Base-by-base conservation (phyloP, 495 filamentous ascomycete genomes). In the Clavariopsis aquatica region DNA sequence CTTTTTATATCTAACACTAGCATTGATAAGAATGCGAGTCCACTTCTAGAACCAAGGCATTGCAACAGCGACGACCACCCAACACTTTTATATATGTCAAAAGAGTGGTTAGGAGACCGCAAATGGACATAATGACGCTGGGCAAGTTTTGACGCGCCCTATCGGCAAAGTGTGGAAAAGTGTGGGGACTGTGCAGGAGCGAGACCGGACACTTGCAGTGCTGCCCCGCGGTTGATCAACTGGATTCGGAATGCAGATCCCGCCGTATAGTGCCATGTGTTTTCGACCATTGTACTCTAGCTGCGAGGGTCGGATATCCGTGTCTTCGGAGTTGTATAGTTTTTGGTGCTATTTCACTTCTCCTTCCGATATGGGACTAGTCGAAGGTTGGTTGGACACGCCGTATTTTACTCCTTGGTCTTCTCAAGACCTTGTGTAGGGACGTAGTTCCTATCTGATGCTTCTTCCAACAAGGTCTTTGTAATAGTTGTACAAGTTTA, bases 161-260 rank as follows among this genome's bases (percentile, higher is more conserved):
- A 46, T 51, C 57, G 57, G 57, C 46, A 60, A 60, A 49, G 47
- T 8, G 15, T 60, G 57, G 57, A 60, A 51, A 60, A 52, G 46
- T 36, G 57, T 60, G 57, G 57, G 41, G 57, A 19, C 24, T 4
- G 38, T 43, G 38, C 38, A 17, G 2, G 46, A 60, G 45, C 57
- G 57, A 60, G 45, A 60, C 46, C 57, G 57, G 46, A 31, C 57
- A 13, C 43, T 41, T 56, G 31, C 31, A 34, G 31, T 34, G 31
- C 47, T 60, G 46, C 57, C 57, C 57, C 57, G 57, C 51, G 24
- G 27, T 29, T 29, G 28, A 43, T 43, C 26, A 13, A n/a, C 51
- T 29, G 24, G 24, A 31, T 53, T 29, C 28, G 51, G 51, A 53
- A 53, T 53, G 8, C 24, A 19, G 34, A 20, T 31, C 23, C 51